Evolutionary conservation across 2,329 filamentous ascomycete species (phyloP), one percentile per base, ranked within the genome.

Genomic region (Monascus ruber): DNA sequence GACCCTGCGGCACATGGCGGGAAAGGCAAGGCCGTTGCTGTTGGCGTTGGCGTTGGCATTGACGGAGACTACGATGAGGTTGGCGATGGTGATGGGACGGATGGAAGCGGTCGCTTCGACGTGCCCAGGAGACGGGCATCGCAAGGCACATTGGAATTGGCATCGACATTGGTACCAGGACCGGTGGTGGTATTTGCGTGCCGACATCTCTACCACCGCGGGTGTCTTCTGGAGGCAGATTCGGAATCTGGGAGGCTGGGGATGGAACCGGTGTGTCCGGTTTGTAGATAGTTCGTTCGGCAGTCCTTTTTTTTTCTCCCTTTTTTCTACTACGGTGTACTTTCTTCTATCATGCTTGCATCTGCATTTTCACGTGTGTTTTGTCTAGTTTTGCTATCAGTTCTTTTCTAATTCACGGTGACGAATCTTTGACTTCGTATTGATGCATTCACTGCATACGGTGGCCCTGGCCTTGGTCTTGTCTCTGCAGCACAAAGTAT

Each of bases 151-250:
- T 17, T 17, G 2, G 17, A 17, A 17, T 17, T 17, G 17, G 17
- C 17, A 17, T 17, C 17, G 17, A 17, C 17, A 17, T 17, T 17
- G 28, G 41, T 39, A 7, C 31, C 41, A 17, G 51, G 49, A 35
- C 56, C 66, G 0, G 50, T 66, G 25, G 56, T 71, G 28, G 59
- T 70, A 10, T 71, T 71, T 48, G 62, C 66, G 6, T 71, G 68
- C 50, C 60, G 68, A 38, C 68, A 71, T 53, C 42, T 70, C 36
- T 71, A 68, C 50, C 68, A 71, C 49, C 63, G 60, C 24, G 55
- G 54, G 31, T 71, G 68, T 52, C 48, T 71, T 38, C 40, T 62
- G 42, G 54, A 60, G 26, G 42, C 55, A 38, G 45, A 38, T 28
- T 42, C 42, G 33, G 42, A 10, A 35, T 38, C 44, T 38, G 55